These are phyloP conservation scores for Linnemannia elongata DNA, from an alignment of 192 early-diverging fungal genomes.

Conservation along the genomic window DNA sequence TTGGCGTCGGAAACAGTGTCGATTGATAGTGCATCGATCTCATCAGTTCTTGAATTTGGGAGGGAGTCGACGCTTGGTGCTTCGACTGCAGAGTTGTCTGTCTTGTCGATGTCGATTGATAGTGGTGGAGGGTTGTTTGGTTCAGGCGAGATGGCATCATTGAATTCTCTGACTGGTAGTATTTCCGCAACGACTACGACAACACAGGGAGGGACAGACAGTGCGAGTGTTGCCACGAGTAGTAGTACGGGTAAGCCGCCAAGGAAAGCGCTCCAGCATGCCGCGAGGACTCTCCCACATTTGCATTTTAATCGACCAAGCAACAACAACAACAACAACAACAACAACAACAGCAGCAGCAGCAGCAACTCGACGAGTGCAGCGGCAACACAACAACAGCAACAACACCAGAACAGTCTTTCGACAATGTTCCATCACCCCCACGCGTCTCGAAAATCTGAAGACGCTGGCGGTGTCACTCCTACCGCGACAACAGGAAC, in stretches of 20 bases:
- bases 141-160: neutral
- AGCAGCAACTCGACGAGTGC: neutral
- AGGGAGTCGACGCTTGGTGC: neutral
- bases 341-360: neutral
- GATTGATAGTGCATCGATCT: neutral
- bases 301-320: neutral
- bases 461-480: neutral
- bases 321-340: neutral
- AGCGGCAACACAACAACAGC: neutral
- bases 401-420: conserved; percentile 10
- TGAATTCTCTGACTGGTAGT: neutral
- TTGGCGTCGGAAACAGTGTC: neutral
- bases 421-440: conserved; percentile 4
- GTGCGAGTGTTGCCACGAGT: neutral
- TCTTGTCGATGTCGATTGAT: neutral
- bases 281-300: neutral
- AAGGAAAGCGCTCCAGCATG: neutral
- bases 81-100: neutral
- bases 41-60: neutral
- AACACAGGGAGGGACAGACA: neutral
- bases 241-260: neutral
- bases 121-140: neutral
- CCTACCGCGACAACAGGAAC: neutral
- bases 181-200: neutral
- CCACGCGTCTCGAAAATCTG: neutral